Evolutionary conservation across 2,329 filamentous ascomycete species (phyloP), one percentile per base, ranked within the genome.

Genomic region (Epichloe coenophiala): DNA sequence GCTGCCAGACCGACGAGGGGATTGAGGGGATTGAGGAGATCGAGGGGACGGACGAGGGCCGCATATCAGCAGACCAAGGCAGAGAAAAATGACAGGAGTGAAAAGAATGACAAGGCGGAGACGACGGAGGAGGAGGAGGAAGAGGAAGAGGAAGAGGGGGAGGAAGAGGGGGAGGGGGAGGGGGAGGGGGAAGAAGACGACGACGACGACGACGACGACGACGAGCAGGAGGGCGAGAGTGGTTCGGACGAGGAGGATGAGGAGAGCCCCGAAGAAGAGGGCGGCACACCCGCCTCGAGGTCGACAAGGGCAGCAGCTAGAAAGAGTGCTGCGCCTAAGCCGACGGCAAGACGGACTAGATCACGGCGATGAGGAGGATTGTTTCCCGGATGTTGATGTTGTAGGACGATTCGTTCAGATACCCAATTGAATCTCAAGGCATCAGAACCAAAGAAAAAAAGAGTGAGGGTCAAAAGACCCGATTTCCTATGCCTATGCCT

Each of bases 11-110:
- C 68, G 19, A 70, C 68, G 9, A 68, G 73, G 51, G 67, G 68
- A n/a, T 62, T 67, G 9, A 68, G 73, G 51, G 67, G 68, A n/a
- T 63, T 67, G 1, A 60, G 27, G 13, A n/a, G 19, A 15, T 62
- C 67, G 2, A 60, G 71, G 51, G 66, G 72, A 52, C 65, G 69
- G 54, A 72, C 72, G 57, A 68, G 72, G 45, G 68, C 66, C 0
- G 67, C 67, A 12, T 70, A 67, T 23, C 70, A 71, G 42, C 53
- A 55, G 48, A 69, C 66, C 12, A 72, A 71, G 57, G 58, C 62
- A 5, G 61, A 64, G 46, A 65, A 53, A 17, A 43, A 3, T 17
- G 36, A 48, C n/a, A 51, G 45, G 50, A 33, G n/a, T 41, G 55
- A 58, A 6, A 56, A 68, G 40, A 61, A 59, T 33, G 56, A 57